Percentiles rank a stretch among this genome's conserved stretches.
Conservation (phyloP, 164 flowering plant genomes). For the Kalanchoe fedtschenkoi region DNA sequence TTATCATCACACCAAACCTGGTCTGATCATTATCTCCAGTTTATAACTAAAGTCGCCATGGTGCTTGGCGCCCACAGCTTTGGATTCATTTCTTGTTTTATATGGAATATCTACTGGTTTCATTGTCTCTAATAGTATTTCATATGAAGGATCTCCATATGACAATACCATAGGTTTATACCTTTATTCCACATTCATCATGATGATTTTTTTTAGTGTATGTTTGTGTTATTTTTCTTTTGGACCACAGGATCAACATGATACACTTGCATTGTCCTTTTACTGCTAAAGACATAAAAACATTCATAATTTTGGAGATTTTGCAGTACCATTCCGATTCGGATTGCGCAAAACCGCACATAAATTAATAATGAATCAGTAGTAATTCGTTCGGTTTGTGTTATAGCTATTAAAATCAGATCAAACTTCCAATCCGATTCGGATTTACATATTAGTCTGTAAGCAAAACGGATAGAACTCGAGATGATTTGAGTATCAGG, state of each 20-base stretch:
- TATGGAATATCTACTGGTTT: background rate
- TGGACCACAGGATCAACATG: conserved; percentile 1
- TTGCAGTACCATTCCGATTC: background rate
- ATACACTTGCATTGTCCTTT: background rate
- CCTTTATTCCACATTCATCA: background rate
- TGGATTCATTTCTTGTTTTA: background rate
- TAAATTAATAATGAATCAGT: background rate
- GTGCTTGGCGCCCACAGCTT: background rate
- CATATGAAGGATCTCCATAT: background rate
- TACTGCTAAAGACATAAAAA: conserved; percentile 2
- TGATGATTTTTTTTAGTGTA: background rate
- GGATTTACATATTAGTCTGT: no score
- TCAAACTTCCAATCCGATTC: no score
- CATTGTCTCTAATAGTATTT: background rate
- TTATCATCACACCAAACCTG: background rate
- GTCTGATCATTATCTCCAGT: background rate
- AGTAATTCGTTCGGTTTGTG: no score
- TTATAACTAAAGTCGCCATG: background rate
- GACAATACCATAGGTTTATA: background rate
- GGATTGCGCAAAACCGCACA: background rate
- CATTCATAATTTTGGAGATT: background rate
- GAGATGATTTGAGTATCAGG: no score
- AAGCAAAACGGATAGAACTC: no score
- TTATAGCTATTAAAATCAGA: no score
- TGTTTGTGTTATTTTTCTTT: background rate